These are phyloP conservation scores for Fraxinus platypoda DNA, from an alignment of 305 asterid genomes.

Conservation along the genomic window DNA sequence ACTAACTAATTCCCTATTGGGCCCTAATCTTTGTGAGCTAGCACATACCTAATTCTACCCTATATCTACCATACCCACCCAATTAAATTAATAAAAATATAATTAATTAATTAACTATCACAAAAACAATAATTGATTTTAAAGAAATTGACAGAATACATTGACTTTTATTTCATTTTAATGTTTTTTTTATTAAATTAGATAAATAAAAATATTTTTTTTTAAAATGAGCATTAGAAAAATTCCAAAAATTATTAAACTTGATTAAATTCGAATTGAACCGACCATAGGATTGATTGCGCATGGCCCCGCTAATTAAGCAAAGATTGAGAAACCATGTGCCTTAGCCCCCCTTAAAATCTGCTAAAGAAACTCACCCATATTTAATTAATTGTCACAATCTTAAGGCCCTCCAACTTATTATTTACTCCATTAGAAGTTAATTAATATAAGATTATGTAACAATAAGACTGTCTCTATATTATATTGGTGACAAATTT, in stretches of 20 bases:
- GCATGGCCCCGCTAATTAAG: constrained; percentile 40
- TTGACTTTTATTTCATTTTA: neutral
- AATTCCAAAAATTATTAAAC: neutral
- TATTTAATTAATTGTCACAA: constrained; percentile 25
- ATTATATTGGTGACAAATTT: constrained; percentile 18
- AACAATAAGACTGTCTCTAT: constrained; percentile 18
- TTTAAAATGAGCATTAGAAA: neutral
- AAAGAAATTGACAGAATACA: neutral
- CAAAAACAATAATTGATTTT: too few relatives aligned
- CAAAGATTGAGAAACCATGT: constrained; percentile 39
- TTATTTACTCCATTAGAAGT: neutral
- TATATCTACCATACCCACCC: neutral
- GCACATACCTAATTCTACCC: too few relatives aligned
- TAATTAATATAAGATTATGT: constrained; percentile 8
- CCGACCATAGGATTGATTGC: constrained; percentile 27
- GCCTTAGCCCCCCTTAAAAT: constrained; percentile 37
- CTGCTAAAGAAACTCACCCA: constrained; percentile 29
- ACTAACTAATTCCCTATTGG: too few relatives aligned
- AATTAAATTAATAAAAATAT: neutral
- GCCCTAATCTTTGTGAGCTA: too few relatives aligned
- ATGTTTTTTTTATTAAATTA: neutral
- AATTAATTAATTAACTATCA: neutral
- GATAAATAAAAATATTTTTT: too few relatives aligned
- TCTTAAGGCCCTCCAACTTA: constrained; percentile 22
- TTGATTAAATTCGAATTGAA: neutral